Conservation (phyloP, 2,329 filamentous ascomycete species). For the Sporothrix euskadiensis region DNA sequence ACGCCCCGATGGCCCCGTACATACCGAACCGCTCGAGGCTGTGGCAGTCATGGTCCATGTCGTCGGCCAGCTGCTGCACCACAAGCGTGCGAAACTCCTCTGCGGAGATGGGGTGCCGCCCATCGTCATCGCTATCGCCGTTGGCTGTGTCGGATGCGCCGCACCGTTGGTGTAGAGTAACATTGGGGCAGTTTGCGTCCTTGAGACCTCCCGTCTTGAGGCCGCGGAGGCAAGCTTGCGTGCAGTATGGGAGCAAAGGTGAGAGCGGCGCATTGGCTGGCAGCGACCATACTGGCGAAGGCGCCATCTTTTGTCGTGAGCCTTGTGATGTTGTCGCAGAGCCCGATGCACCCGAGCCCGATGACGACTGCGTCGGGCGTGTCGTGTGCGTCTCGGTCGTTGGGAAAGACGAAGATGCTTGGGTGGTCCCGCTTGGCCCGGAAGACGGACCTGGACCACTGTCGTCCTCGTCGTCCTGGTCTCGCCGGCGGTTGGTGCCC, state of each 20-base stretch:
- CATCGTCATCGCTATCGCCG: neutral
- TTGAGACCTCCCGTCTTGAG: neutral
- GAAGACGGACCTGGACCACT: too few relatives aligned
- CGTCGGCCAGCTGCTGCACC: slow-evolving; percentile 24
- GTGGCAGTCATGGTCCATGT: slow-evolving; percentile 27
- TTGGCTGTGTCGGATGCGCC: neutral
- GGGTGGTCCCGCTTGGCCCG: too few relatives aligned
- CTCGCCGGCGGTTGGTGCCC: too few relatives aligned
- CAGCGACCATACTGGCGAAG: neutral
- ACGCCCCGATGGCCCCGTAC: slow-evolving; percentile 25
- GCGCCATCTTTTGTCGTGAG: too few relatives aligned
- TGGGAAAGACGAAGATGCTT: too few relatives aligned
- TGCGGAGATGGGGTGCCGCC: slow-evolving; percentile 12
- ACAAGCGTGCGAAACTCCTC: neutral
- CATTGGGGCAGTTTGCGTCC: slow-evolving; percentile 25
- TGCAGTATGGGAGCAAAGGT: slow-evolving; percentile 25
- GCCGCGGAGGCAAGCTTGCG: slow-evolving; percentile 21
- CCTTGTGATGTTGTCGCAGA: too few relatives aligned
- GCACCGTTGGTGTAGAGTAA: neutral
- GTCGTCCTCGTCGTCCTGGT: too few relatives aligned
- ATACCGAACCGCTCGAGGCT: slow-evolving; percentile 15
- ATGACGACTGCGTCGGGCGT: too few relatives aligned
- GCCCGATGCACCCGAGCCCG: too few relatives aligned
- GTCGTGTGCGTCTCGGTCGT: too few relatives aligned
- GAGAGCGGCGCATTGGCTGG: slow-evolving; percentile 6